Evolutionary conservation across 2,329 filamentous ascomycete genomes (phyloP).

Genomic region (Aureobasidium leucospermi): DNA sequence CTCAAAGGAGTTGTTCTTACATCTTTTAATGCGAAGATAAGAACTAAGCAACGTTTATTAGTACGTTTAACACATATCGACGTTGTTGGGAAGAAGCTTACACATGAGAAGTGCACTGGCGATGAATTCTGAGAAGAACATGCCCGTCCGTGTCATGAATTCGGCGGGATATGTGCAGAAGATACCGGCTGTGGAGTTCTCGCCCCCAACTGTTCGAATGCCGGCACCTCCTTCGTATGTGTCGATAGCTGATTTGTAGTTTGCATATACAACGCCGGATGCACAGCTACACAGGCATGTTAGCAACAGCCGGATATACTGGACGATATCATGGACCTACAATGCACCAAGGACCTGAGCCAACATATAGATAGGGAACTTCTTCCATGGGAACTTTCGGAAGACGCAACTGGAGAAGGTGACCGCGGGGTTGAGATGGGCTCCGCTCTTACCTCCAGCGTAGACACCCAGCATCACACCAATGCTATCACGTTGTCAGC

Average conservation of each 20-base stretch:
- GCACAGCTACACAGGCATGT: slow-evolving; percentile 31
- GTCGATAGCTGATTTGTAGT: slow-evolving; percentile 34
- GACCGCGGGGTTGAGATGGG: slow-evolving; percentile 46
- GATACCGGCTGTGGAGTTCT: slow-evolving; percentile 45
- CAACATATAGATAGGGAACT: slow-evolving; percentile 59
- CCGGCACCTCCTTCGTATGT: slow-evolving; percentile 41
- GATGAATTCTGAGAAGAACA: slow-evolving; percentile 67
- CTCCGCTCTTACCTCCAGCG: slow-evolving; percentile 27
- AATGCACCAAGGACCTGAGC: slow-evolving; percentile 62
- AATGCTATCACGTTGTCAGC: slow-evolving; percentile 24
- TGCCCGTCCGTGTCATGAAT: slow-evolving; percentile 48
- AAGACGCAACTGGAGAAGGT: slow-evolving; percentile 64
- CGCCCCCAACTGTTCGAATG: slow-evolving; percentile 48
- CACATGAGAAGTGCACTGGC: slow-evolving; percentile 57
- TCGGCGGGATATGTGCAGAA: slow-evolving; percentile 57
- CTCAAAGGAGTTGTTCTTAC: not conserved
- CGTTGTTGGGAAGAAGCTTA: not conserved
- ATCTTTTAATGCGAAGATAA: slow-evolving; percentile 63
- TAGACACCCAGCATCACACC: slow-evolving; percentile 59
- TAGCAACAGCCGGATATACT: not conserved
- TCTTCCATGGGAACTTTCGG: slow-evolving; percentile 56
- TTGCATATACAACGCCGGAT: slow-evolving; percentile 36
- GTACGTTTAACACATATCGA: not conserved
- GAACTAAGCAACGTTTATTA: slow-evolving; percentile 28
- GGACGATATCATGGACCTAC: slow-evolving; percentile 15